These are phyloP conservation scores for Nothomitra cinnamomea DNA, from an alignment of 2,329 filamentous ascomycete genomes.

Conservation along the genomic window DNA sequence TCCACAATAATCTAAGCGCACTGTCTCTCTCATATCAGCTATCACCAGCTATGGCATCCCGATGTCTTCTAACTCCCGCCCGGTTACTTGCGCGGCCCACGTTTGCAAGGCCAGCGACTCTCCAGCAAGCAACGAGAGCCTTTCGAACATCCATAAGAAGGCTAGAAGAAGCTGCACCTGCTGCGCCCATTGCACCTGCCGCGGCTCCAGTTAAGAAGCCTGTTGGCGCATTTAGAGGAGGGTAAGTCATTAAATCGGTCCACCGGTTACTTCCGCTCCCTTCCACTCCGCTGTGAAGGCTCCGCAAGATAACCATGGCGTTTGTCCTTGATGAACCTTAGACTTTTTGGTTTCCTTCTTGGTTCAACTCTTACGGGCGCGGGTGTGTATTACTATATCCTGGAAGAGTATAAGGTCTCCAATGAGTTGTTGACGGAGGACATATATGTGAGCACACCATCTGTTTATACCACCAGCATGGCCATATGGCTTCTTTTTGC, in stretches of 20 bases:
- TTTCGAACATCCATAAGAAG: slow-evolving; percentile 23
- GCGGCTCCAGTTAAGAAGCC: slow-evolving; percentile 42
- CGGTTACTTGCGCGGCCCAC: no score
- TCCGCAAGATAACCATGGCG: neutral
- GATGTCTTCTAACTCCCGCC: no score
- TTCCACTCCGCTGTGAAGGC: neutral
- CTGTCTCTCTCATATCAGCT: no score
- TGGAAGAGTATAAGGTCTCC: slow-evolving; percentile 83
- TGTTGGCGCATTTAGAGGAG: slow-evolving; percentile 53
- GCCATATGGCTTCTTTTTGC: slow-evolving; percentile 14
- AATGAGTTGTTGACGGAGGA: slow-evolving; percentile 91
- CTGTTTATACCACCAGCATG: slow-evolving; percentile 16
- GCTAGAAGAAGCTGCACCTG: slow-evolving; percentile 11
- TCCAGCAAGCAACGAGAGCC: slow-evolving; percentile 5
- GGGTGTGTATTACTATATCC: slow-evolving; percentile 78
- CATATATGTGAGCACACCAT: slow-evolving; percentile 61
- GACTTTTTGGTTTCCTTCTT: slow-evolving; percentile 80
- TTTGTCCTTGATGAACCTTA: slow-evolving; percentile 21
- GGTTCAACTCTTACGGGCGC: slow-evolving; percentile 65
- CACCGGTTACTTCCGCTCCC: neutral
- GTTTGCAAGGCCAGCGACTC: slow-evolving; percentile 13
- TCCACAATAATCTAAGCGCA: no score
- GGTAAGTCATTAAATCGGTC: slow-evolving; percentile 32
- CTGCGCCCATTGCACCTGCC: slow-evolving; percentile 13
- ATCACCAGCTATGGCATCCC: no score